Evolutionary conservation across 2,329 filamentous ascomycete genomes (phyloP), one percentile per base, ranked within the genome.

Genomic region (Cyanodermella asteris): DNA sequence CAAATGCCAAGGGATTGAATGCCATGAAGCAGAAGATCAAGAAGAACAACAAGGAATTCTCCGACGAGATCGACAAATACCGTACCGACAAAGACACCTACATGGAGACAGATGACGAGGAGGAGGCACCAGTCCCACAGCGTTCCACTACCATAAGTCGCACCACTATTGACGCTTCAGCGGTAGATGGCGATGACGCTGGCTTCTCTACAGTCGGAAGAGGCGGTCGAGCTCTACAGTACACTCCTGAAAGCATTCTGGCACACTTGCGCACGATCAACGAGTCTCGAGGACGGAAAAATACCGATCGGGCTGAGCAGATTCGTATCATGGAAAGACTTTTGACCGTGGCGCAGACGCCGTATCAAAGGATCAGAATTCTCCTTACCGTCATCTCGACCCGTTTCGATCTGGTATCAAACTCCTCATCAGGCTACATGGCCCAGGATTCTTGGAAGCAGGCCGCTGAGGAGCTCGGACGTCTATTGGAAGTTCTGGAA

Each of bases 261-360:
- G 97, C 97, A 62, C 81, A 94, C 51, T 64, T 97, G 26, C 71
- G 84, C 29, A 67, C 71, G 26, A 94, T 97, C 44, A 62, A 94
- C 46, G 87, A 97, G 58, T 82, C 84, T 30, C 69, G 87, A 59
- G 87, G 87, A 48, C 90, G 91, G 63, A 97, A 97, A 68, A 94
- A 94, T 61, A 93, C 87, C 36, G 87, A 97, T 50, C 73, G 81
- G 24, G 46, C 67, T 23, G 87, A 97, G 55, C 87, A 97, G 55
- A 94, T 97, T 52, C 73, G 74, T 51, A 73, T 84, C 26, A 91
- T 97, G 81, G 87, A 94, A 64, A 91, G 82, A 59, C 66, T 97
- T 27, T 58, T 72, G 42, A 81, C 91, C 47, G 82, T 97, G 36
- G 69, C 87, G 35, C 66, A 64, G 42, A 87, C 73, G 26, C 81